Evolutionary conservation across 148 eudicot genomes (phyloP).

Genomic region (Oxyria digyna): DNA sequence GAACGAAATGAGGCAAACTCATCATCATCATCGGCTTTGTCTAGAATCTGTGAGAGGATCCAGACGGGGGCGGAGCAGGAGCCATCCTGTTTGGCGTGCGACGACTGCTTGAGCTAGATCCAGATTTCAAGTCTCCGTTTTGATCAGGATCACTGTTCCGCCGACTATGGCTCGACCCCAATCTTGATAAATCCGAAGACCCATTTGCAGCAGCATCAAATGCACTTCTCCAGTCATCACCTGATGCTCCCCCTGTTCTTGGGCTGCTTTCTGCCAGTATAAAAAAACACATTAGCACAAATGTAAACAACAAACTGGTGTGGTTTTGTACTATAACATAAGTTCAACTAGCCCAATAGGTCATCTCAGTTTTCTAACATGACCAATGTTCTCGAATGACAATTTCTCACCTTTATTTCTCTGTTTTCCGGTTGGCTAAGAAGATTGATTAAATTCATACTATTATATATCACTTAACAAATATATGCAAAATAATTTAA

Average conservation of each 20-base stretch:
- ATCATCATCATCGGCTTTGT: constrained; percentile 12
- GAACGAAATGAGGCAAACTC: constrained; percentile 16
- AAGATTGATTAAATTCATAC: background rate
- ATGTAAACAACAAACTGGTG: too few relatives aligned
- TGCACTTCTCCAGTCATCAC: constrained; percentile 95
- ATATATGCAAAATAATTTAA: background rate
- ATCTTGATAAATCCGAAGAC: constrained; percentile 39
- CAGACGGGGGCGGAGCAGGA: constrained; percentile 69
- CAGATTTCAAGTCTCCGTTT: constrained; percentile 57
- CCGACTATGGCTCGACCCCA: constrained; percentile 58
- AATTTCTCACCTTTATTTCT: background rate
- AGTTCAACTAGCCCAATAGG: too few relatives aligned
- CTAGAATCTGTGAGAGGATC: constrained; percentile 70
- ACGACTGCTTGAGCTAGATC: constrained; percentile 62
- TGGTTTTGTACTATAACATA: too few relatives aligned
- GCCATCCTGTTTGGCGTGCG: constrained; percentile 89
- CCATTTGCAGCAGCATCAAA: constrained; percentile 97
- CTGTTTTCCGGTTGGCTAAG: background rate
- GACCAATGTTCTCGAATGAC: too few relatives aligned
- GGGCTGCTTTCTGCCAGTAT: constrained; percentile 89
- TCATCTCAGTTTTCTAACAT: too few relatives aligned
- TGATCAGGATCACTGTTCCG: constrained; percentile 58
- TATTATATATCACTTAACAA: background rate
- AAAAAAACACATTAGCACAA: too few relatives aligned
- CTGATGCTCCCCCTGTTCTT: constrained; percentile 46